Conservation (phyloP, 257 asterid species). For the Nicotiana benthamiana region DNA sequence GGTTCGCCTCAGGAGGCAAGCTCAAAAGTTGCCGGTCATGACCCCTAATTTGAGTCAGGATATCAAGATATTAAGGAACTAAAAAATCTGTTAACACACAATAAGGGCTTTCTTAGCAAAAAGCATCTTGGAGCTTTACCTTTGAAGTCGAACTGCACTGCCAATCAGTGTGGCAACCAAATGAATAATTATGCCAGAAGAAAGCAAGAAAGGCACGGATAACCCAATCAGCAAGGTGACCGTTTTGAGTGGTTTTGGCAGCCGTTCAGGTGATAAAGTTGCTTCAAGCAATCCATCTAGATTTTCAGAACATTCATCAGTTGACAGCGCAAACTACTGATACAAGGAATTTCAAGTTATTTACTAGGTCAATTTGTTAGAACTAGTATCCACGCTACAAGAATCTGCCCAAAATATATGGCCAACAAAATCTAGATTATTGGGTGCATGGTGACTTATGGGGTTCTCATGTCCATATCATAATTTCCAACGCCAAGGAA, state of each 20-base stretch:
- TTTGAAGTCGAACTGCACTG: slow-evolving; percentile 53
- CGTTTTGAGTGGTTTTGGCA: slow-evolving; percentile 85
- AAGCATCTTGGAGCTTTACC: slow-evolving; percentile 35
- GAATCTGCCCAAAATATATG: neutral
- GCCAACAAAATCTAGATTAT: neutral
- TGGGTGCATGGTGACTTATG: neutral
- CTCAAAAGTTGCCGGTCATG: neutral
- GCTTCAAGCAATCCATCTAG: slow-evolving; percentile 97
- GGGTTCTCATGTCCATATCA: neutral
- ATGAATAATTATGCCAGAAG: slow-evolving; percentile 75
- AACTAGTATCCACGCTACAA: neutral
- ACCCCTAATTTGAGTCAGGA: neutral
- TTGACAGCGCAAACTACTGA: neutral
- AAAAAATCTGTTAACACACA: neutral
- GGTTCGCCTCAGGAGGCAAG: neutral
- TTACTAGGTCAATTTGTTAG: neutral
- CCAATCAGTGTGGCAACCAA: slow-evolving; percentile 61
- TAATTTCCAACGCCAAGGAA: neutral
- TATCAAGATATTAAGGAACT: neutral
- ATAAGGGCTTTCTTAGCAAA: neutral
- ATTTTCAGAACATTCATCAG: slow-evolving; percentile 29
- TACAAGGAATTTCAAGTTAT: slow-evolving; percentile 1
- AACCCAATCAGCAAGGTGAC: slow-evolving; percentile 66
- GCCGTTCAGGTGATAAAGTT: slow-evolving; percentile 77
- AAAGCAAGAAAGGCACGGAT: slow-evolving; percentile 56